A percentile compares a stretch with the other conserved stretches of the same genome.
These are phyloP conservation scores for Pseudogymnoascus sp. DNA, from an alignment of 2,329 filamentous ascomycete species.

Conservation along the genomic window DNA sequence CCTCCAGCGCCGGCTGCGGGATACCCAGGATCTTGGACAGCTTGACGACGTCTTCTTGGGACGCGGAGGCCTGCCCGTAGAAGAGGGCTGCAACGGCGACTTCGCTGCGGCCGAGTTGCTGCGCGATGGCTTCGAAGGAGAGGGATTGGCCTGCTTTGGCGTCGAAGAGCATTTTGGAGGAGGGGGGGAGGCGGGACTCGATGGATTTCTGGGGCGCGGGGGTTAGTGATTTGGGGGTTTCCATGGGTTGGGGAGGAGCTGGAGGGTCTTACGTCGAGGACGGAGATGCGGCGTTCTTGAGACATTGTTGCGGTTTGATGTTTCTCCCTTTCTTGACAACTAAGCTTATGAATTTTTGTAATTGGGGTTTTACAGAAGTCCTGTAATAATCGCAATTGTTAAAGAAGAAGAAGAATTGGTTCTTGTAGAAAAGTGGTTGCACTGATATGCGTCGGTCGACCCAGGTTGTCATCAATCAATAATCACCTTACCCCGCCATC, in stretches of 20 bases:
- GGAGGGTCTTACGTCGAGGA: neutral
- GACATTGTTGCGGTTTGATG: neutral
- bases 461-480: neutral
- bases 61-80: conserved; percentile 77
- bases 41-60: conserved; percentile 57
- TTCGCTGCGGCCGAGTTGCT: conserved; percentile 69
- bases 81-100: conserved; percentile 86
- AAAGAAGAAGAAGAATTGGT: neutral
- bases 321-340: too few species aligned
- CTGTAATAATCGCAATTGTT: too few species aligned
- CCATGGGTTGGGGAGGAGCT: neutral
- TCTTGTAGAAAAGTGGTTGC: neutral
- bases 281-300: conserved; percentile 1
- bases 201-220: conserved; percentile 48
- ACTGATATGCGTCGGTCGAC: neutral
- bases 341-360: too few species aligned
- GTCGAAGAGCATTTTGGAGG: conserved; percentile 67
- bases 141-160: conserved; percentile 71
- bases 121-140: conserved; percentile 70
- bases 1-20: conserved; percentile 46
- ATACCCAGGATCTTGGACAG: conserved; percentile 61
- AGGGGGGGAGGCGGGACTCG: conserved; percentile 59
- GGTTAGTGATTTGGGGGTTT: neutral
- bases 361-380: too few species aligned
- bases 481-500: conserved; percentile 8